phyloP scores from a whole-genome alignment of 2,329 filamentous ascomycete species.

The Ascochyta fabae region DNA sequence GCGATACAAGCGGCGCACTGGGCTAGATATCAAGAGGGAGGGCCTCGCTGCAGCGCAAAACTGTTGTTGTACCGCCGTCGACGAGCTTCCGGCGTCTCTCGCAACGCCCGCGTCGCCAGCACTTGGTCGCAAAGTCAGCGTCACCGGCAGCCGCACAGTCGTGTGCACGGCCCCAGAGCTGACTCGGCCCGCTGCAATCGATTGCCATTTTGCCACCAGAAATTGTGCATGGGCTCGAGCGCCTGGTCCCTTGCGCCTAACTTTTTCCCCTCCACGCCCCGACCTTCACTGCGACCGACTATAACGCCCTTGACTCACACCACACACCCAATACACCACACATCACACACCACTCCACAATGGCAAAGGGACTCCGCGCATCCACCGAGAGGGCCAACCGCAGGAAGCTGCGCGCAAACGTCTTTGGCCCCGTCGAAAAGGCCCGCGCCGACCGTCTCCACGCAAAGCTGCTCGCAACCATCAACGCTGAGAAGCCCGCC shows the following conservation, averaged over 20 bases:
- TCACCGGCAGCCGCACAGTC: constrained; percentile 25
- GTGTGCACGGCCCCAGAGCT: constrained; percentile 14
- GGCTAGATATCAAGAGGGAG: too few relatives aligned
- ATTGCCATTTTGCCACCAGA: constrained; percentile 30
- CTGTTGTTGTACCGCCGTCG: constrained; percentile 16
- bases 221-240: constrained; percentile 10
- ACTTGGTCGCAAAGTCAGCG: constrained; percentile 33
- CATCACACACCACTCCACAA: constrained; percentile 52
- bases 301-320: not conserved
- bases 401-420: constrained; percentile 75
- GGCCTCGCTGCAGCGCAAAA: not conserved
- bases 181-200: constrained; percentile 9
- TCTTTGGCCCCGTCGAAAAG: constrained; percentile 83
- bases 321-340: constrained; percentile 19
- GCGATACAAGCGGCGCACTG: not conserved
- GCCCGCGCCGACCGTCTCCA: constrained; percentile 83
- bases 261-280: constrained; percentile 19
- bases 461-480: constrained; percentile 82
- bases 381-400: constrained; percentile 85
- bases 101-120: constrained; percentile 29
- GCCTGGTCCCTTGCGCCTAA: not conserved
- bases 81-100: constrained; percentile 31
- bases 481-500: constrained; percentile 73
- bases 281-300: not conserved
- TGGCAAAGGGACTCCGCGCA: constrained; percentile 87